A percentile compares a stretch with the other conserved stretches of the same genome.
Evolutionary conservation across 805 yeast genomes (phyloP).

Genomic region (Schwanniomyces pseudopolymorphus): DNA sequence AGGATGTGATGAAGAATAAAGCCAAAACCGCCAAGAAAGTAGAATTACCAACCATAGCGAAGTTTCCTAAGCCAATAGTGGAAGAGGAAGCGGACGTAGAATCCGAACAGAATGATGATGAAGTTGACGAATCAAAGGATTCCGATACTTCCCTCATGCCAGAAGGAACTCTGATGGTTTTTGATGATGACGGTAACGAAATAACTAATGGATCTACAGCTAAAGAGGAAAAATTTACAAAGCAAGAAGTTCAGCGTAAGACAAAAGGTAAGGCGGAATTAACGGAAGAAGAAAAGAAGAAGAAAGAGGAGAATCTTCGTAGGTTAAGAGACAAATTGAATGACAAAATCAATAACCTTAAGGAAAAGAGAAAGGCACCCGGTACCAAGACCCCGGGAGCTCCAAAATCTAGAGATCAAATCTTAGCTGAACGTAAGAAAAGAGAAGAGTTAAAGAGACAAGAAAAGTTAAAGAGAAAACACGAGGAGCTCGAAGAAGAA

Average conservation of each 20-base stretch:
- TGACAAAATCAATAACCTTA: constrained; percentile 63
- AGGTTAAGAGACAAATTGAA: constrained; percentile 79
- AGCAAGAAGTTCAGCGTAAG: constrained; percentile 6
- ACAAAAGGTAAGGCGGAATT: constrained; percentile 21
- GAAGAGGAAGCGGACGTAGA: constrained; percentile 13
- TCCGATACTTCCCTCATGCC: constrained; percentile 9
- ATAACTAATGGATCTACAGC: constrained; percentile 6
- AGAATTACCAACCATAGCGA: constrained; percentile 36
- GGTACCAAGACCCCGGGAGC: constrained; percentile 82
- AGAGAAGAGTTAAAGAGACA: constrained; percentile 46
- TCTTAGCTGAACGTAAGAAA: constrained; percentile 60
- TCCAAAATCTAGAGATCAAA: constrained; percentile 79
- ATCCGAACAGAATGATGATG: constrained; percentile 16
- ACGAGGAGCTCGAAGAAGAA: constrained; percentile 40
- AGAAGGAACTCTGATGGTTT: constrained; percentile 39
- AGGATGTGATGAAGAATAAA: constrained; percentile 56
- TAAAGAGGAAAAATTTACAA: constrained; percentile 4
- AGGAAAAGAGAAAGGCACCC: constrained; percentile 87
- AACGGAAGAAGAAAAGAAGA: constrained; percentile 49
- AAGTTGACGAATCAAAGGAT: constrained; percentile 22
- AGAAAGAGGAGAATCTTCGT: constrained; percentile 54
- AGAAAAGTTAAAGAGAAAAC: constrained; percentile 42
- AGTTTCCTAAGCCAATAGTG: constrained; percentile 19
- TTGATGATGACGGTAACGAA: constrained; percentile 61
- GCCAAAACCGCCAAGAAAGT: constrained; percentile 55